Conservation (phyloP, 2,329 filamentous ascomycete species). For the Colletotrichum sp. region DNA sequence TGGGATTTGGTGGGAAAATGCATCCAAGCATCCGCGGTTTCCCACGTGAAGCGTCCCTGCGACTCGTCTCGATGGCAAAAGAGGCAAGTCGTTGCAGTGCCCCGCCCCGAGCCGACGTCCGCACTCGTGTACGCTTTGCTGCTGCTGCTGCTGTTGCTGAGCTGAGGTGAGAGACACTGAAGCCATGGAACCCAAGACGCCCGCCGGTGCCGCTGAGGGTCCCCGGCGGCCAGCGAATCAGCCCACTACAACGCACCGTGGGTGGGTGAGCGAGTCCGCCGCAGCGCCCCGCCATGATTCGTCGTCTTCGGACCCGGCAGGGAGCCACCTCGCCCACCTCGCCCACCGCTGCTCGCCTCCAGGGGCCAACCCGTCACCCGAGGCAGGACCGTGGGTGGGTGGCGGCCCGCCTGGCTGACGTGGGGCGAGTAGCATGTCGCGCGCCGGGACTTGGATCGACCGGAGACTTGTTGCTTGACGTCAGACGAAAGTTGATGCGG, state of each 20-base stretch:
- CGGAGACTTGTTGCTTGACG: constrained; percentile 3
- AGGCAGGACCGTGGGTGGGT: not conserved
- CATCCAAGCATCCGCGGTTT: not conserved
- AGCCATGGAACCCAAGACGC: too few species aligned
- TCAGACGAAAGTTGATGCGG: constrained; percentile 16
- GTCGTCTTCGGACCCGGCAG: constrained; percentile 2
- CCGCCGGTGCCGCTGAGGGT: not conserved
- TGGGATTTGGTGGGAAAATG: not conserved
- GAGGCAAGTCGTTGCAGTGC: not conserved
- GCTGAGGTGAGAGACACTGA: not conserved
- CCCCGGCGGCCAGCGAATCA: not conserved
- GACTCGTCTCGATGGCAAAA: not conserved
- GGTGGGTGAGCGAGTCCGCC: not conserved
- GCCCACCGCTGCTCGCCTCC: not conserved
- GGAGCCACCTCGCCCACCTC: not conserved
- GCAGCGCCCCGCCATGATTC: constrained; percentile 1
- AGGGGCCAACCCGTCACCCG: constrained; percentile 5
- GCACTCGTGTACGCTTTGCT: not conserved
- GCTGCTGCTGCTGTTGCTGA: not conserved
- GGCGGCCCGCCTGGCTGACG: not conserved
- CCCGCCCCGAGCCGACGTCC: not conserved
- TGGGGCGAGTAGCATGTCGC: not conserved
- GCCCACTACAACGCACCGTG: not conserved
- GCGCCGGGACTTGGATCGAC: constrained; percentile 1
- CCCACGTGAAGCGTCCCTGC: not conserved